These are phyloP conservation scores for Lantana camara DNA, from an alignment of 257 asterid species.

Conservation along the genomic window DNA sequence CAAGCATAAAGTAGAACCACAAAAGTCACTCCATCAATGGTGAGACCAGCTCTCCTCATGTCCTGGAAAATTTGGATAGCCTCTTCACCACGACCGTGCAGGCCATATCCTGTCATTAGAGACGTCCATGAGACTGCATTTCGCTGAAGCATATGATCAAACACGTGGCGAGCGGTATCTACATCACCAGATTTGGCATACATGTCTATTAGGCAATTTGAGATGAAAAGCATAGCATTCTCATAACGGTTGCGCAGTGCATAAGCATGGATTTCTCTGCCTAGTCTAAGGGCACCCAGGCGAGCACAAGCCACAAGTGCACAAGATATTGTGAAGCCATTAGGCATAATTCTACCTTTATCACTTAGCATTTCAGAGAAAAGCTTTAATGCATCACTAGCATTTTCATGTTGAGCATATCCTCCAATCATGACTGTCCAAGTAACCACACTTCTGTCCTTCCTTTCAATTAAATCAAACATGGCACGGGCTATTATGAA, in stretches of 20 bases:
- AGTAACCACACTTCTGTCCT: constrained; percentile 73
- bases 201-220: constrained; percentile 90
- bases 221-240: constrained; percentile 66
- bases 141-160: constrained; percentile 58
- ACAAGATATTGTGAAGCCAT: constrained; percentile 76
- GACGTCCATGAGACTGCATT: constrained; percentile 87
- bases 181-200: constrained; percentile 88
- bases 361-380: constrained; percentile 62
- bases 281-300: constrained; percentile 63
- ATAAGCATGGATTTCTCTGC: constrained; percentile 74
- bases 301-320: constrained; percentile 87
- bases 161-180: constrained; percentile 67
- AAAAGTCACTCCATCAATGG: constrained; percentile 74
- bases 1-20: constrained; percentile 87
- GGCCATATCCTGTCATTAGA: constrained; percentile 85
- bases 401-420: constrained; percentile 83
- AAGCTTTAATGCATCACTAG: constrained; percentile 67
- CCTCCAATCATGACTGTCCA: constrained; percentile 97
- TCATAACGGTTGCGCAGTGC: constrained; percentile 60
- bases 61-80: constrained; percentile 60
- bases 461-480: constrained; percentile 52
- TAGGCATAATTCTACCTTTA: constrained; percentile 52
- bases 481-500: constrained; percentile 52
- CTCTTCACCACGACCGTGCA: constrained; percentile 87
- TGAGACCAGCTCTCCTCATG: constrained; percentile 54